Evolutionary conservation across 495 filamentous ascomycete species (phyloP), one percentile per base, ranked within the genome.

Genomic region (Glonium stellatum): DNA sequence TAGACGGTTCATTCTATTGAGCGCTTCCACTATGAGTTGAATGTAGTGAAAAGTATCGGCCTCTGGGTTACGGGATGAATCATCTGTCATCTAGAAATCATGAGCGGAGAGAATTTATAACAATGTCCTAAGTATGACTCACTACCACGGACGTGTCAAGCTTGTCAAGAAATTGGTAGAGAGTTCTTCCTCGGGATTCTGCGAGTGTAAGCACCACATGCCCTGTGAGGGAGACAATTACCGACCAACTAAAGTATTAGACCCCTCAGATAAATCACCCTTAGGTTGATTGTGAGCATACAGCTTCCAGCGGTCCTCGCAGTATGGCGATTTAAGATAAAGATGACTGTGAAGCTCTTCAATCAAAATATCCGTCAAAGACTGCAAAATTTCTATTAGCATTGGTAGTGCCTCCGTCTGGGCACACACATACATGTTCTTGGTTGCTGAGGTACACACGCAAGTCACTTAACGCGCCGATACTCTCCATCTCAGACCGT

Each of bases 291-390:
- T 67, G 21, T 66, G 65, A 8, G 76, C 49, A 61, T 88, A 77
- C 48, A 81, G 78, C 68, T 93, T 95, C 93, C 93, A 99, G 51
- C 93, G 77, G 71, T 95, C 88, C 61, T 95, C 88, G 72, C 91
- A 97, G 67, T 97, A 97, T 0, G 90, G 92, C 11, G 91, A 96
- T 66, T 97, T 97, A 12, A 99, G 80, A 67, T 97, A 99, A 3
- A 99, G 79, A 75, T 99, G 93, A 67, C 92, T 95, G 69, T 97
- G 95, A 46, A 99, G 76, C 71, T 99, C 93, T 72, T 99, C 93
- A 49, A 97, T 84, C 66, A 99, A 67, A 44, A 97, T 97, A 71
- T 99, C 93, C 59, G 90, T 92, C 57, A 99, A 75, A 4, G 88
- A 88, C 71, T 78, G 60, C 18, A 25, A 27, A 15, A 22, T 5